Evolutionary conservation across 805 yeast species (phyloP), one percentile per base, ranked within the genome.

Genomic region (Grigorovia yakushimaensis): DNA sequence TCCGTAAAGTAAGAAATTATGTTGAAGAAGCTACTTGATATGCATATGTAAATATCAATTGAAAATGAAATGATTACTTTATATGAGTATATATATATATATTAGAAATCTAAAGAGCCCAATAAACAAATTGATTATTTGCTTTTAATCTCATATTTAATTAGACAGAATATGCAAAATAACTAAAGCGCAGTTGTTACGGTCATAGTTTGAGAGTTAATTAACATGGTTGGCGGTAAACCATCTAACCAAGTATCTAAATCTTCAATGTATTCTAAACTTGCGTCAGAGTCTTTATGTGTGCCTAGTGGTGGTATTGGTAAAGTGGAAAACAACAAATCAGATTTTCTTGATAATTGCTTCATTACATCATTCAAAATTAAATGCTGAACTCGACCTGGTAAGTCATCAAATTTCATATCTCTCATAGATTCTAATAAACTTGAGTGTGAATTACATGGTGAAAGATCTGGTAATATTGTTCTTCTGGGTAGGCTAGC

Each of bases 151-250:
- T 22, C n/a, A 21, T 39, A 17, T 11, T 21, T 15, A 15, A 39
- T 21, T 17, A 22, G 18, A n/a, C n/a, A 4, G 35, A 23, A 40
- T n/a, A 40, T 40, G 42, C 35, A 40, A 23, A 20, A 23, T 22
- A 39, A 23, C 54, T 68, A 89, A 51, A 91, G 69, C 33, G 95
- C 93, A 5, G 97, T 89, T 0, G 98, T 91, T 2, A 91, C 98
- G 0, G 98, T 93, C 73, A 93, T 88, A 0, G 95, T 84, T 68
- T 88, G 95, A 0, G 97, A 87, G 59, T 93, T 91, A 47, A 93
- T 74, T 51, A 93, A 65, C 61, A 93, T 61, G 1, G 79, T 74
- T 0, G 98, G 96, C 0, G 96, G 96, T 38, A 93, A 67, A 4
- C 77, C 87, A 41, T 79, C 77, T 48, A 91, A 73, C 93, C 96